A percentile compares a stretch with the other conserved stretches of the same genome.
Conservation (phyloP, 495 filamentous ascomycete genomes). For the Tricharina praecox region DNA sequence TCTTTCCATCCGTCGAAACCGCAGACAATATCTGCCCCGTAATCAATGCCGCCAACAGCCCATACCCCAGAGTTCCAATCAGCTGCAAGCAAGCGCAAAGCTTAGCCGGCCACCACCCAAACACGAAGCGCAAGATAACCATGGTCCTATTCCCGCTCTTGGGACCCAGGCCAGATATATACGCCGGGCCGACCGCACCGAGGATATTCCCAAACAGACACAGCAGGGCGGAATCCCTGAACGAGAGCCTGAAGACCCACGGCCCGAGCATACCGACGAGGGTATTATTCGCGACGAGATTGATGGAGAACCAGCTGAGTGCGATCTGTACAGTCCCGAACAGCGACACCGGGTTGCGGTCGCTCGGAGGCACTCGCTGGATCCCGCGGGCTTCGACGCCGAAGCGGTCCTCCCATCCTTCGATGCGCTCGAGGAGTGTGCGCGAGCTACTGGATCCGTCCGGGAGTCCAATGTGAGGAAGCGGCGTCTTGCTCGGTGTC, state of each 20-base stretch:
- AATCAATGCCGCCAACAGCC: constrained; percentile 51
- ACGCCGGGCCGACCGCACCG: constrained; percentile 45
- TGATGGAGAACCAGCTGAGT: constrained; percentile 58
- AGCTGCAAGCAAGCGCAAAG: constrained; percentile 55
- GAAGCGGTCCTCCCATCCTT: constrained; percentile 27
- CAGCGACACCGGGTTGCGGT: constrained; percentile 42
- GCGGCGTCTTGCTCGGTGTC: too few species aligned
- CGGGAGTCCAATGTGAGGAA: too few species aligned
- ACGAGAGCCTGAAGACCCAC: constrained; percentile 49
- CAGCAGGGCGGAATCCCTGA: constrained; percentile 47
- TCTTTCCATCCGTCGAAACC: constrained; percentile 40
- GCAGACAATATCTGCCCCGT: constrained; percentile 61
- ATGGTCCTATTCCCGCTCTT: constrained; percentile 53
- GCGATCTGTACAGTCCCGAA: constrained; percentile 44
- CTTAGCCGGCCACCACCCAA: constrained; percentile 71
- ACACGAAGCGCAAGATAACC: constrained; percentile 53
- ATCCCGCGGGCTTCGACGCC: constrained; percentile 53
- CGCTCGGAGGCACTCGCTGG: constrained; percentile 42
- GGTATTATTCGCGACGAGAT: constrained; percentile 60
- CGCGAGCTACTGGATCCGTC: too few species aligned
- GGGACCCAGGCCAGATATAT: constrained; percentile 59
- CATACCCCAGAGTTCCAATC: constrained; percentile 54
- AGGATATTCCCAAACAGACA: constrained; percentile 45
- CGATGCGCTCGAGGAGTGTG: constrained; percentile 1
- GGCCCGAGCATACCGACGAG: constrained; percentile 59